Evolutionary conservation across 164 flowering plant genomes (phyloP).

Genomic region (Nymphaea thermarum): DNA sequence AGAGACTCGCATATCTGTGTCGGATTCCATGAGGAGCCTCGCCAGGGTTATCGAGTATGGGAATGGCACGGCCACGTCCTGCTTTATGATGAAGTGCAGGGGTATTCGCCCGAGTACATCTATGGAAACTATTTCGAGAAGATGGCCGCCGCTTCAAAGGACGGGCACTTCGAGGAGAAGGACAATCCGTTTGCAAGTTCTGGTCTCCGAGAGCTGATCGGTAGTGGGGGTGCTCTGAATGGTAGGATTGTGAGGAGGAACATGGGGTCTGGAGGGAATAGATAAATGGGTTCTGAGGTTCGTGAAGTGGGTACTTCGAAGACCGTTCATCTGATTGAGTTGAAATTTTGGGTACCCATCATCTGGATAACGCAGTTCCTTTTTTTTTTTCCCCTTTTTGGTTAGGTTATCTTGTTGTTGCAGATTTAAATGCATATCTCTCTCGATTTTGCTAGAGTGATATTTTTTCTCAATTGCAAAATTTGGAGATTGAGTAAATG

Average conservation of each 20-base stretch:
- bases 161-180: slow-evolving; percentile 7
- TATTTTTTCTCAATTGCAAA: too few species aligned
- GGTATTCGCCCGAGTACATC: slow-evolving; percentile 73
- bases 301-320: not conserved
- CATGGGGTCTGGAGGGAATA: slow-evolving; percentile 34
- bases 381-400: too few species aligned
- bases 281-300: slow-evolving; percentile 13
- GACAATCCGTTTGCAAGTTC: slow-evolving; percentile 16
- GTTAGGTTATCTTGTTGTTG: not conserved
- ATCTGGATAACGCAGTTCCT: not conserved
- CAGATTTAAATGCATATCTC: not conserved
- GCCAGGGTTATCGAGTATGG: slow-evolving; percentile 84
- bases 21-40: slow-evolving; percentile 56
- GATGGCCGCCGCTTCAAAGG: slow-evolving; percentile 8
- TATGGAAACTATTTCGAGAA: slow-evolving; percentile 95
- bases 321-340: not conserved
- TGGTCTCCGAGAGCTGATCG: slow-evolving; percentile 67
- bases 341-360: not conserved
- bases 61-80: slow-evolving; percentile 98
- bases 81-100: slow-evolving; percentile 79
- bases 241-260: slow-evolving; percentile 64
- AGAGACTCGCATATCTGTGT: slow-evolving; percentile 84
- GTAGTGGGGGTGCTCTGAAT: slow-evolving; percentile 20
- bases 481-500: not conserved
- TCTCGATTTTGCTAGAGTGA: not conserved